Percentiles rank a stretch among this genome's conserved stretches.
phyloP scores from a whole-genome alignment of 176 grass and related monocot species.

The Aegilops tauschii region DNA sequence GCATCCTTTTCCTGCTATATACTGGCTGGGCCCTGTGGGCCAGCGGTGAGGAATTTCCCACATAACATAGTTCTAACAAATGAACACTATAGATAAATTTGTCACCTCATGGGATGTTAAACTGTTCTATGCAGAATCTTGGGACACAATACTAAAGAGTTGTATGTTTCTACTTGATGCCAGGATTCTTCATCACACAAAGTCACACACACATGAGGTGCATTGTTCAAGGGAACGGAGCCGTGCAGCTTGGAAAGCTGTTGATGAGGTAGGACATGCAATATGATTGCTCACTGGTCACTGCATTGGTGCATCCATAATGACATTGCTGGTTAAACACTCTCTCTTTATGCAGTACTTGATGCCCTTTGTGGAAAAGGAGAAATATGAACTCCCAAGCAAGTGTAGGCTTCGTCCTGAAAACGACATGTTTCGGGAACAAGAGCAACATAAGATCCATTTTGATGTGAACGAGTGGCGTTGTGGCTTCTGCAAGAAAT shows the following conservation, averaged over 20 bases:
- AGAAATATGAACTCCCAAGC: constrained; percentile 73
- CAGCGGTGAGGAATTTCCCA: not conserved
- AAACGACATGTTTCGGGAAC: constrained; percentile 95
- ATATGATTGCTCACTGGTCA: not conserved
- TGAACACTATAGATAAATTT: not conserved
- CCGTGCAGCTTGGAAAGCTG: constrained; percentile 72
- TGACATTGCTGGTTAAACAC: constrained; percentile 2
- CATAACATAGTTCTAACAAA: not conserved
- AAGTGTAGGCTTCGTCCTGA: constrained; percentile 75
- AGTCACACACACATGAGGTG: constrained; percentile 51
- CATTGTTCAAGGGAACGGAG: constrained; percentile 98
- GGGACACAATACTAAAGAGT: constrained; percentile 7
- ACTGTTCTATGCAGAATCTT: constrained; percentile 14
- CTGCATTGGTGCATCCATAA: constrained; percentile 16
- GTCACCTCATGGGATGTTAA: not conserved
- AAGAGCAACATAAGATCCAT: constrained; percentile 91
- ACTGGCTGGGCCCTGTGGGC: not conserved
- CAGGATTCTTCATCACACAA: constrained; percentile 69
- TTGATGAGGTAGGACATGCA: constrained; percentile 70
- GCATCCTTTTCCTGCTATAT: not conserved
- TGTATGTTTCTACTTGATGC: constrained; percentile 26
- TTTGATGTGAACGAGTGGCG: constrained; percentile 89
- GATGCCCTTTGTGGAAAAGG: constrained; percentile 90
- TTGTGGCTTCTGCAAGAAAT: constrained; percentile 95
- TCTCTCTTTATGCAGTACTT: constrained; percentile 68